Evolutionary conservation across 768 basidiomycete species (phyloP).

Genomic region (Gautieria morchelliformis): DNA sequence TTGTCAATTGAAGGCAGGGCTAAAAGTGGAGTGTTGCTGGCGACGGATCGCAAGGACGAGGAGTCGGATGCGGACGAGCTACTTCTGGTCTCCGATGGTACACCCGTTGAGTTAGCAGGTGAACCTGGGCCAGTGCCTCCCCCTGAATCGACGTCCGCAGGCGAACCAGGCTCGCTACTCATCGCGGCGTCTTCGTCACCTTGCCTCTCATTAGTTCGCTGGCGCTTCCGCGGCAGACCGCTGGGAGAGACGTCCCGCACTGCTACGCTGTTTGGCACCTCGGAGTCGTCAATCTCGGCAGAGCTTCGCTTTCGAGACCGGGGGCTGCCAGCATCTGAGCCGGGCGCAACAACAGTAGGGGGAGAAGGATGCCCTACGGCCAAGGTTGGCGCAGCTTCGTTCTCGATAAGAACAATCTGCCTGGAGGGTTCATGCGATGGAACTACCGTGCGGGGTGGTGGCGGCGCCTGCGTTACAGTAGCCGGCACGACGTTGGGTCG

Average conservation of each 20-base stretch:
- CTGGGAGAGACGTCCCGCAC: neutral
- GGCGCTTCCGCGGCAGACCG: neutral
- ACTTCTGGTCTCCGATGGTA: neutral
- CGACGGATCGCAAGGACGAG: slow-evolving; percentile 1
- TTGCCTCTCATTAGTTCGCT: slow-evolving; percentile 1
- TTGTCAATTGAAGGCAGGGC: neutral
- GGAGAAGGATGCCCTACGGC: neutral
- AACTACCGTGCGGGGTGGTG: neutral
- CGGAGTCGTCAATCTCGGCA: neutral
- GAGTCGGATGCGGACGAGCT: slow-evolving; percentile 6
- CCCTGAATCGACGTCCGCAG: neutral
- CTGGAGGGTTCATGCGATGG: neutral
- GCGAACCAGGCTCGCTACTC: neutral
- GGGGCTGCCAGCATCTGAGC: slow-evolving; percentile 1
- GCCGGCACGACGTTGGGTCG: neutral
- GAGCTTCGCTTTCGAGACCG: slow-evolving; percentile 8
- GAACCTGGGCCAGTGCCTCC: neutral
- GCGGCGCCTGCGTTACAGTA: neutral
- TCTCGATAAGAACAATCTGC: neutral
- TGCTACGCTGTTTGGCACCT: neutral
- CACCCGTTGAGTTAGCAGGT: neutral
- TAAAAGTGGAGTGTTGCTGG: neutral
- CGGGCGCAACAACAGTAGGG: neutral
- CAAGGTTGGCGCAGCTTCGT: no score
- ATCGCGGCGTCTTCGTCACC: neutral